Evolutionary conservation across 768 basidiomycete genomes (phyloP).

Genomic region (Pisolithus marmoratus): DNA sequence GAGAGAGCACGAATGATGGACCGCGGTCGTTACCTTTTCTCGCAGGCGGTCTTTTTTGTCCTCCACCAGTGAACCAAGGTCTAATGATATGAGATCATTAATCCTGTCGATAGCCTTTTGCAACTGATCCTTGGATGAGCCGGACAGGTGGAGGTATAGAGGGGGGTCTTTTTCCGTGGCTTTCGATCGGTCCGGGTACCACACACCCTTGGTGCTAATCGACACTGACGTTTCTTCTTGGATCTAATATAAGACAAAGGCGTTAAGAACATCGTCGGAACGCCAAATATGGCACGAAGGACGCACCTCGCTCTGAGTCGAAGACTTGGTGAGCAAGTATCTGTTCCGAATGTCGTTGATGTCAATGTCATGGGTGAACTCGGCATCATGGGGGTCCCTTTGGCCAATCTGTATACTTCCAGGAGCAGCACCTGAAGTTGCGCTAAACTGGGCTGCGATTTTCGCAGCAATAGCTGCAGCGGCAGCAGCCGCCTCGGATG

Average conservation of each 20-base stretch:
- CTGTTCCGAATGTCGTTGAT: conserved; percentile 96
- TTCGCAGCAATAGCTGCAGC: conserved; percentile 90
- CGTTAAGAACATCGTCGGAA: not conserved
- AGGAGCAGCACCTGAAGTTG: conserved; percentile 33
- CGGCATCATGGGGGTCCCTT: conserved; percentile 69
- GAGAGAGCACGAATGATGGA: not conserved
- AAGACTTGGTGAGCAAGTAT: conserved; percentile 89
- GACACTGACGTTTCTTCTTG: conserved; percentile 89
- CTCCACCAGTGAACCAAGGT: conserved; percentile 77
- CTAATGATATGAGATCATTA: conserved; percentile 66
- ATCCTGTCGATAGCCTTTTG: conserved; percentile 65
- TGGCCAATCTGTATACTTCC: conserved; percentile 38
- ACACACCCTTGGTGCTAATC: conserved; percentile 88
- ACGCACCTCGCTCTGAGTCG: conserved; percentile 86
- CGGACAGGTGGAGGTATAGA: conserved; percentile 89
- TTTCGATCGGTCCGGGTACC: conserved; percentile 91
- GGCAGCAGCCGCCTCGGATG: conserved; percentile 59
- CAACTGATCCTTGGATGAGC: conserved; percentile 57
- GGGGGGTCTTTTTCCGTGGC: conserved; percentile 92
- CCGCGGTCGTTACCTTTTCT: conserved; percentile 47
- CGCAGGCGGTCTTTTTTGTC: conserved; percentile 65
- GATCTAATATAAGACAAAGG: conserved; percentile 47
- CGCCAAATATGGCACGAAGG: not conserved
- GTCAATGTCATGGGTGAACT: conserved; percentile 88
- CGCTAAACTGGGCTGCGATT: conserved; percentile 83